Evolutionary conservation across 1,284 basidiomycete species (phyloP), one percentile per base, ranked within the genome.

Genomic region (Sanghuangporus weigelae): DNA sequence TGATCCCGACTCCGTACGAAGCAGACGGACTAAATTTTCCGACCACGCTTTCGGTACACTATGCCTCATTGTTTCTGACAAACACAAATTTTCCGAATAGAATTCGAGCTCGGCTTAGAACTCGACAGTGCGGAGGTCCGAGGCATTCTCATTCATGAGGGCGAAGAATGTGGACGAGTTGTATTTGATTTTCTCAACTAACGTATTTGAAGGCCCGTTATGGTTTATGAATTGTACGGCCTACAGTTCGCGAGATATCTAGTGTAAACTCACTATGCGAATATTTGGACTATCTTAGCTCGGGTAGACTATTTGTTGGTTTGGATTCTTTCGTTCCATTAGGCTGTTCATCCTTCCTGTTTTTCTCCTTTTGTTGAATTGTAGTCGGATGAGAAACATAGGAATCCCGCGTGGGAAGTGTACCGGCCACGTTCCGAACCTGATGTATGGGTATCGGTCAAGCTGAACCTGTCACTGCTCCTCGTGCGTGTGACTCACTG

Each of bases 121-220:
- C 75, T 93, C 67, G 90, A 93, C 72, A 90, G 89, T 67, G 87
- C 85, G 61, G 90, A 92, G 75, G 89, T 93, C 67, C 84, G 90
- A 62, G 90, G 90, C 23, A 85, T 92, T 63, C 73, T 93, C 66
- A 73, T 92, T 50, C 85, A 85, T 69, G 83, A 88, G 58, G 84
- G 84, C 16, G 81, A 86, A 68, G 90, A 92, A 73, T 91, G 88
- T 86, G 90, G 90, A 68, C 81, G 83, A 73, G 85, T 77, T 50
- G 83, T 77, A 61, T 77, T 77, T 68, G 75, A 76, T 66, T 76
- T 76, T 67, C 71, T 76, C 59, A 66, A 83, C 82, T 71, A 82
- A 85, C 58, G 81, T 79, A 40, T 84, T 84, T 11, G 40, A n/a
- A 42, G 40, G 40, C 26, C 26, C 26, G 26, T 70, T n/a, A 35